Evolutionary conservation across 1,139 yeast genomes (phyloP).

Genomic region (Dujonia santamariae): DNA sequence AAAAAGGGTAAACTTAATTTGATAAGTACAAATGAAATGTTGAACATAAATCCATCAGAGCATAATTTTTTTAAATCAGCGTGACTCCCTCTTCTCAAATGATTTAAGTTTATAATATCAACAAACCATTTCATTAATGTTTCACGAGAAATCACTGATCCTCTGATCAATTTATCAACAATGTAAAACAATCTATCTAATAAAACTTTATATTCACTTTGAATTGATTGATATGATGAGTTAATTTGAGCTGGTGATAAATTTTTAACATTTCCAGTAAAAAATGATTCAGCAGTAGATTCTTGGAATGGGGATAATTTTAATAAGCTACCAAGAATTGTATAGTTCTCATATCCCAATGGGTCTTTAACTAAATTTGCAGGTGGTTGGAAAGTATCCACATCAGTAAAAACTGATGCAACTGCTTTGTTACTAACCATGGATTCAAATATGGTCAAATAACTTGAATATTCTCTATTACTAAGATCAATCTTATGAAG

Average conservation of each 20-base stretch:
- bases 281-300: slow-evolving; percentile 40
- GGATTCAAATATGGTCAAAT: slow-evolving; percentile 53
- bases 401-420: slow-evolving; percentile 56
- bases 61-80: slow-evolving; percentile 67
- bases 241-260: slow-evolving; percentile 40
- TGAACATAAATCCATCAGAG: slow-evolving; percentile 80
- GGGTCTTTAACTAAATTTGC: slow-evolving; percentile 33
- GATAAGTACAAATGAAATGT: slow-evolving; percentile 64
- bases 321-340: slow-evolving; percentile 76
- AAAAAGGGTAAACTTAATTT: slow-evolving; percentile 82
- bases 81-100: slow-evolving; percentile 84
- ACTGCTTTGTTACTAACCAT: slow-evolving; percentile 61
- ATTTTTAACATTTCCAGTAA: slow-evolving; percentile 40
- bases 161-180: slow-evolving; percentile 73
- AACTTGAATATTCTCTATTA: slow-evolving; percentile 50
- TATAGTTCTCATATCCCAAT: slow-evolving; percentile 52
- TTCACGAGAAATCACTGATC: slow-evolving; percentile 61
- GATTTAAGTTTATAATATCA: slow-evolving; percentile 71
- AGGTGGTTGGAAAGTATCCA: slow-evolving; percentile 53
- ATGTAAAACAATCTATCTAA: slow-evolving; percentile 64
- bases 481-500: slow-evolving; percentile 32
- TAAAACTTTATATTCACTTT: slow-evolving; percentile 55
- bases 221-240: slow-evolving; percentile 53
- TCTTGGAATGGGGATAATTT: slow-evolving; percentile 68
- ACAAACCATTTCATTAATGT: slow-evolving; percentile 68